Base-by-base conservation (phyloP, 2,329 filamentous ascomycete genomes). In the Fusarium mexicanum region DNA sequence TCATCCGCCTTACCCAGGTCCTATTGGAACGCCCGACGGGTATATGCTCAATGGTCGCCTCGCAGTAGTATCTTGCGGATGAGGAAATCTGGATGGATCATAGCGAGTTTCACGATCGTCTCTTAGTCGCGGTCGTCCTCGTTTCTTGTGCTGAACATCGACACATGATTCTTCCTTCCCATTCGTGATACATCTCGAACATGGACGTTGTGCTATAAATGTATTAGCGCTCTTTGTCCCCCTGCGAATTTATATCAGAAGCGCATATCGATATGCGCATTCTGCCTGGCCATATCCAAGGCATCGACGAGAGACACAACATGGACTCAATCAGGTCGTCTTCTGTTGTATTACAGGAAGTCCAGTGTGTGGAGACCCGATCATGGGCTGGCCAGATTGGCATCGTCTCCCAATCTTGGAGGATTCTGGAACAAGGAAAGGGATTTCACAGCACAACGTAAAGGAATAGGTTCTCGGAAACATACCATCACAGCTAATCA, bases 121-220 rank as follows among this genome's bases (percentile, higher is more conserved):
- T 77, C 93, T 90, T 75, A 96, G 85, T 73, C 94, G 88, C 68
- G 94, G 94, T 55, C 94, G 88, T 47, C 94, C 94, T 76, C 94
- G 87, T 81, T 96, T 96, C 83, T 96, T 96, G 83, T 96, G 94
- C 79, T 94, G 92, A 40, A 96, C 93, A 82, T 96, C 94, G 76
- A 94, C 87, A 79, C 94, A 96, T 13, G 91, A 88, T 66, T 95
- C 93, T 86, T 96, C 87, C 78, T 96, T 96, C 69, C 93, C 92
- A 79, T 94, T 94, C 77, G 90, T 90, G 40, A 93, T 85, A 80
- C 94, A 96, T 79, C 94, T 89, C 35, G 92, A 91, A 80, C 94
- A 96, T 35, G 94, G 94, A 64, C 94, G 88, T 81, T 94, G 92
- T 58, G 93, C 91, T 92, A 79, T 79, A 73, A 59, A 66, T 35